Evolutionary conservation across 352 stramenopile genomes (phyloP), one percentile per base, ranked within the genome.

Genomic region (Globisporangium cederbergense): DNA sequence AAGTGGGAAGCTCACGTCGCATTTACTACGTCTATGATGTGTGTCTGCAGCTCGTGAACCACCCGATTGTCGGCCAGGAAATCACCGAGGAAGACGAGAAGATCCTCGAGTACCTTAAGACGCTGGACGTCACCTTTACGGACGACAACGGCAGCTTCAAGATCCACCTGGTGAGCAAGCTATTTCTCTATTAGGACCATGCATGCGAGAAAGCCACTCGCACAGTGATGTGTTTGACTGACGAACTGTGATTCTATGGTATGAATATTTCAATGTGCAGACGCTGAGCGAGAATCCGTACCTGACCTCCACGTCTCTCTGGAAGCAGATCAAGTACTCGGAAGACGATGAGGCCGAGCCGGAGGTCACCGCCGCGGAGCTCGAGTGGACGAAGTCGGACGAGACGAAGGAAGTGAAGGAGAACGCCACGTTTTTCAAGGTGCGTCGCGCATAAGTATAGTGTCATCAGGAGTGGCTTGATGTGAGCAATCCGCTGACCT

Each of bases 131-230:
- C 32, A 80, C 63, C 32, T 89, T 91, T 56, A 65, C 78, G 25
- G 81, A 87, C 54, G 71, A 93, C 30, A 68, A 78, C 34, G 82
- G 82, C 54, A 77, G 82, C 64, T 93, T 87, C 70, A 90, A 88
- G 68, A 77, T 93, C 63, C 77, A 89, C 36, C 38, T 46, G 58
- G 32, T 50, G 47, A 28, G 47, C 28, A 50, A 42, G 18, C 16
- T 0, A 18, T 13, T 13, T 22, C 11, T 10, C 20, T 36, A 28
- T 34, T 58, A 42, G 11, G 1, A 42, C 11, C 9, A 42, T 11
- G 11, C 18, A 16, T 20, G 32, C 1, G 2, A 22, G 57, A 28
- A 28, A 38, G 16, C 14, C n/a, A 40, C 25, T 20, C 16, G 14
- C 14, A 25, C 50, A 20, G 45, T 11, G 25, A 40, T 10, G 50